These are phyloP conservation scores for Camptophora hylomeconis DNA, from an alignment of 2,329 filamentous ascomycete species.

Conservation along the genomic window DNA sequence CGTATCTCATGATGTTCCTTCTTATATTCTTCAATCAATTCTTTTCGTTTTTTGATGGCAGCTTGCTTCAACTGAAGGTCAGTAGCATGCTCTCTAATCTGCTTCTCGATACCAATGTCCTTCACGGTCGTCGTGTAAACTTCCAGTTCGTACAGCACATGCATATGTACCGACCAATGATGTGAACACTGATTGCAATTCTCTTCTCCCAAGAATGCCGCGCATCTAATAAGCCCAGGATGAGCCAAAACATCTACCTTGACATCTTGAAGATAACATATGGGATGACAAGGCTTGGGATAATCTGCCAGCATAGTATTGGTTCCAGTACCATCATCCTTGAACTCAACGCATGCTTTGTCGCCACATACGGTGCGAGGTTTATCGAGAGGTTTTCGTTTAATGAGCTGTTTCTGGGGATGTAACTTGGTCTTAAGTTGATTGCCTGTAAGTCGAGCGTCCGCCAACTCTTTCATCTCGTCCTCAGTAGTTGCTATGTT, in stretches of 20 bases:
- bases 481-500: slow-evolving; percentile 23
- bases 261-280: slow-evolving; percentile 21
- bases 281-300: slow-evolving; percentile 21
- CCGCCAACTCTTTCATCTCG: slow-evolving; percentile 18
- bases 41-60: slow-evolving; percentile 17
- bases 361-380: slow-evolving; percentile 24
- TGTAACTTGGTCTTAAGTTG: slow-evolving; percentile 19
- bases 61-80: slow-evolving; percentile 17
- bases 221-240: slow-evolving; percentile 19
- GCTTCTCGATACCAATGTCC: slow-evolving; percentile 17
- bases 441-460: slow-evolving; percentile 17
- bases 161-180: slow-evolving; percentile 25
- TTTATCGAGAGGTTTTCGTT: slow-evolving; percentile 12
- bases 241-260: slow-evolving; percentile 17
- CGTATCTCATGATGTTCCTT: slow-evolving; percentile 23
- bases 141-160: slow-evolving; percentile 22
- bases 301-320: slow-evolving; percentile 18
- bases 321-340: slow-evolving; percentile 16
- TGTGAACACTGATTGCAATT: slow-evolving; percentile 21
- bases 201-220: slow-evolving; percentile 16
- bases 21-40: slow-evolving; percentile 19
- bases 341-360: slow-evolving; percentile 18
- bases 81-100: slow-evolving; percentile 17
- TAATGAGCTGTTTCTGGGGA: slow-evolving; percentile 18
- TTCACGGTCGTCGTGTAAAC: slow-evolving; percentile 16